Conservation (phyloP, 192 early-diverging fungal genomes). For the Coemansia sp. region DNA sequence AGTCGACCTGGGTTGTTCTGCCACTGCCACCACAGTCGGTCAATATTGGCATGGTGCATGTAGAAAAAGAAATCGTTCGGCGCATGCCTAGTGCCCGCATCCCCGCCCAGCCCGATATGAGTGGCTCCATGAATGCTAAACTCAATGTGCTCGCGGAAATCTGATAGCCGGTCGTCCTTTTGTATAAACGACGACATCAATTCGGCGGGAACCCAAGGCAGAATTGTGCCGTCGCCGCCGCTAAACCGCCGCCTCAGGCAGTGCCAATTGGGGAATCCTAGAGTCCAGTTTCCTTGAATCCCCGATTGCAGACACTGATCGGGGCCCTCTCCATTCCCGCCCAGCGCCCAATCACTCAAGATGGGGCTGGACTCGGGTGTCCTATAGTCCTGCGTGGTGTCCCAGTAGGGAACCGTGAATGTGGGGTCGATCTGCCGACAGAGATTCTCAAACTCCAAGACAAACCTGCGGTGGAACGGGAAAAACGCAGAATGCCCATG, state of each 20-base stretch:
- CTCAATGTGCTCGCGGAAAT: constrained; percentile 53
- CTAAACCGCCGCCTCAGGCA: constrained; percentile 36
- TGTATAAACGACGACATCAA: constrained; percentile 46
- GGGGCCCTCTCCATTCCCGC: constrained; percentile 37
- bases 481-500: constrained; percentile 49
- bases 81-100: constrained; percentile 47
- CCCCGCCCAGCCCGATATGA: constrained; percentile 52
- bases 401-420: constrained; percentile 51
- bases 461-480: constrained; percentile 53
- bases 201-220: constrained; percentile 42
- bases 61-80: constrained; percentile 63
- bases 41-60: constrained; percentile 64
- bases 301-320: constrained; percentile 24
- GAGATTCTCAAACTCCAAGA: constrained; percentile 49
- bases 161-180: constrained; percentile 13
- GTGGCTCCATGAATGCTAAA: constrained; percentile 49
- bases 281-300: constrained; percentile 29
- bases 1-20: constrained; percentile 35
- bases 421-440: constrained; percentile 31
- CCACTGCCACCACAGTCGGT: constrained; percentile 59
- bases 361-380: constrained; percentile 35
- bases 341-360: constrained; percentile 19
- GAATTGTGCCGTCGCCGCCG: constrained; percentile 17
- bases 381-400: constrained; percentile 34
- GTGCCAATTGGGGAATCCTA: constrained; percentile 27